Evolutionary conservation across 2,329 filamentous ascomycete species (phyloP).

Genomic region (Chalara sp.): DNA sequence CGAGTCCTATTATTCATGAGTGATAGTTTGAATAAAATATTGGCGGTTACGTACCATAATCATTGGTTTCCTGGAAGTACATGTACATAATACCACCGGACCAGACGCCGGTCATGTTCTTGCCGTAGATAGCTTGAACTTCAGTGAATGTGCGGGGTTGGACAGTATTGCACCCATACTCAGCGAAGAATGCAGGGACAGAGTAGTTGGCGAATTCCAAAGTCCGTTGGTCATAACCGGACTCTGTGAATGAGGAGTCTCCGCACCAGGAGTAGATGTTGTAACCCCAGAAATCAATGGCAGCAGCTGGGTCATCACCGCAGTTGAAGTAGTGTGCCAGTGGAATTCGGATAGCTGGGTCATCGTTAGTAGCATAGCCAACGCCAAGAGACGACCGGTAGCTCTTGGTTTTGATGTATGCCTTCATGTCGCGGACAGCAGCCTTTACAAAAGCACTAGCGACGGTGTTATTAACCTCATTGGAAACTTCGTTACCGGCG

Average conservation of each 20-base stretch:
- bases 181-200: constrained; percentile 95
- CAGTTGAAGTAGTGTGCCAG: constrained; percentile 96
- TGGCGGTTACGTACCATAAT: constrained; percentile 58
- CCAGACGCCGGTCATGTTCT: constrained; percentile 79
- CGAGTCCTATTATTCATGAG: constrained; percentile 50
- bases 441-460: constrained; percentile 96
- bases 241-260: constrained; percentile 65
- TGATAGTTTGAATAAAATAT: not conserved
- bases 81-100: constrained; percentile 98
- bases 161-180: constrained; percentile 87
- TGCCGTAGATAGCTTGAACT: constrained; percentile 71
- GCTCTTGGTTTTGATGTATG: constrained; percentile 76
- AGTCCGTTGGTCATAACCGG: constrained; percentile 77
- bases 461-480: constrained; percentile 78
- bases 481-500: constrained; percentile 95
- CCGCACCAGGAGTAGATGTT: constrained; percentile 99
- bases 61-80: constrained; percentile 88
- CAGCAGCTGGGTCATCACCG: constrained; percentile 47
- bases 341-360: constrained; percentile 71
- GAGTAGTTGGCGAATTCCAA: constrained; percentile 84
- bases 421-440: constrained; percentile 91
- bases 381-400: constrained; percentile 72
- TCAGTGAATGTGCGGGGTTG: constrained; percentile 74
- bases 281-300: constrained; percentile 98
- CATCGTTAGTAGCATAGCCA: constrained; percentile 94